Conservation (phyloP, 164 flowering plant species). For the Magnolia changhungtana region DNA sequence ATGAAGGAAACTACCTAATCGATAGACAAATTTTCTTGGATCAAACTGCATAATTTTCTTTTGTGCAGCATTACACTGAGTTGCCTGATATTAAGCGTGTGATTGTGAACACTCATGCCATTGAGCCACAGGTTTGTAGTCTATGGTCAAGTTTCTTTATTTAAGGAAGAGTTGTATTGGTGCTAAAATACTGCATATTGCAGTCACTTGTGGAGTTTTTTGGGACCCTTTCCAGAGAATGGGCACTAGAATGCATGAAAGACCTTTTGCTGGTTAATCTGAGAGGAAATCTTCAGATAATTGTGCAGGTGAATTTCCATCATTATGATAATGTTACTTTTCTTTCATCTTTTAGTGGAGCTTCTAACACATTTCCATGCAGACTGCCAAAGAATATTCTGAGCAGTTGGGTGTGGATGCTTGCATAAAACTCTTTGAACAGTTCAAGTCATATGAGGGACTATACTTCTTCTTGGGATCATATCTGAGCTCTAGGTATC, state of each 20-base stretch:
- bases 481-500: slow-evolving; percentile 91
- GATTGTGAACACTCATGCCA: slow-evolving; percentile 98
- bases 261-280: slow-evolving; percentile 91
- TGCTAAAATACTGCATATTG: slow-evolving; percentile 21
- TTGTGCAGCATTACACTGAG: slow-evolving; percentile 90
- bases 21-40: too few species aligned
- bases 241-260: slow-evolving; percentile 99
- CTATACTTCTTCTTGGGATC: slow-evolving; percentile 96
- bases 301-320: slow-evolving; percentile 72
- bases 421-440: slow-evolving; percentile 95
- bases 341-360: too few species aligned
- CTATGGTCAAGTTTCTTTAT: slow-evolving; percentile 1
- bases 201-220: slow-evolving; percentile 98
- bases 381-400: slow-evolving; percentile 95
- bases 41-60: not conserved
- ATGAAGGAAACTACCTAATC: too few species aligned
- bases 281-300: slow-evolving; percentile 97
- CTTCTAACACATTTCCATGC: slow-evolving; percentile 14
- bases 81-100: slow-evolving; percentile 96
- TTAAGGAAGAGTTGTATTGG: not conserved
- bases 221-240: slow-evolving; percentile 94
- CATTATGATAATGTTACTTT: too few species aligned
- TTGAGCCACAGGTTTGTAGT: slow-evolving; percentile 89
- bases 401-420: slow-evolving; percentile 96
- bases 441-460: slow-evolving; percentile 97